Base-by-base conservation (phyloP, 257 asterid genomes). In the Buddleja alternifolia region DNA sequence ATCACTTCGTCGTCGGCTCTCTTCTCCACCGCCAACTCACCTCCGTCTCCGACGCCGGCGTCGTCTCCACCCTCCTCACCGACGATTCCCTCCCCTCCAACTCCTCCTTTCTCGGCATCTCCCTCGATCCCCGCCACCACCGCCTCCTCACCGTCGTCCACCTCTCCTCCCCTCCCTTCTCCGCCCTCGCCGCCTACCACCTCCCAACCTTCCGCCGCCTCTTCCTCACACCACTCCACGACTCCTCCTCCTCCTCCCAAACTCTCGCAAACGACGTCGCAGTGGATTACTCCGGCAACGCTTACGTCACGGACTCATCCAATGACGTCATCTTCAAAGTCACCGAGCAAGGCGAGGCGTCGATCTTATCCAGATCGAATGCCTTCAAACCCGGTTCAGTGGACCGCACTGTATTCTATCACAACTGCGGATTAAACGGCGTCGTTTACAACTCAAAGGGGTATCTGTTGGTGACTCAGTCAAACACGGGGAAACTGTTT, bases 1-100 rank as follows among this genome's bases (percentile, higher is more conserved):
- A 92, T 12, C 98, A 92, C 84, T 92, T 92, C 81, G 58, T 92
- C 59, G 79, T 73, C 54, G 90, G 85, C 68, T 87, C 96, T 11
- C 84, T 83, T 57, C 88, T 88, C 73, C 82, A 67, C 60, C 82
- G 74, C 4, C 77, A 64, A 59, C 68, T 90, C 63, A 74, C 74
- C 63, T 73, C 95, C 71, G 95, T 92, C 65, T 92, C 97, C 39
- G 95, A 92, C 66, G 97, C 96, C 7, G 96, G 90, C 73, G 82
- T 88, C 41, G 79, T 75, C 34, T 79, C 90, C 64, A 52, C 85
- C 4, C 84, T 92, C 64, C 50, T 86, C 83, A 36, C 83, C 46
- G 94, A 84, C 57, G 21, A 58, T 0, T 60, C 85, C 45, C 85
- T 90, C 34, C 96, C 93, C 15, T 1, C 66, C 0, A 81, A 78